Percentiles rank a stretch among this genome's conserved stretches.
Conservation (phyloP, 169 alveolate genomes). For the Eimeria sp. region DNA sequence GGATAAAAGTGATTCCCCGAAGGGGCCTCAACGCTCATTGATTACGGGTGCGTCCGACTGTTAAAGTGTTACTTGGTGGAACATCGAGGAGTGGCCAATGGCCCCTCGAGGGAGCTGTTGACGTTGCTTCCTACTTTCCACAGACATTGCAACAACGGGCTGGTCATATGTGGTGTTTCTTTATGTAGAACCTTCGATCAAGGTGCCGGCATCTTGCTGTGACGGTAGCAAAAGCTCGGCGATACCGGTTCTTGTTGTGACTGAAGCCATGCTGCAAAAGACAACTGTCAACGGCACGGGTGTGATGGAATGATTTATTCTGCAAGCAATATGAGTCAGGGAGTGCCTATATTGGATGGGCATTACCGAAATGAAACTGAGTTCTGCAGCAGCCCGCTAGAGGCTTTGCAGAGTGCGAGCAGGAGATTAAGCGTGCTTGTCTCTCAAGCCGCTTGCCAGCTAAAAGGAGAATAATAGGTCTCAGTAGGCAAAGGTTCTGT, state of each 20-base stretch:
- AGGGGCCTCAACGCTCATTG: not conserved
- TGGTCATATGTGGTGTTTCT: not conserved
- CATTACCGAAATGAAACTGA: not conserved
- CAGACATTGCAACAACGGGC: not conserved
- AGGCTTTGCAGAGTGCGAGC: too few species aligned
- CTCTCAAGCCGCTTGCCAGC: too few species aligned
- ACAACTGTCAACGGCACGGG: not conserved
- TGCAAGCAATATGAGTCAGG: not conserved
- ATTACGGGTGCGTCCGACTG: not conserved
- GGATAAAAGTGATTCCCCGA: not conserved
- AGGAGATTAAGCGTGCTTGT: too few species aligned
- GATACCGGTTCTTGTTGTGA: not conserved
- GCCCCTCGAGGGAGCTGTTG: not conserved
- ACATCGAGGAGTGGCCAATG: not conserved
- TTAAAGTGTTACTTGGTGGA: not conserved
- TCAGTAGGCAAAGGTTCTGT: too few species aligned
- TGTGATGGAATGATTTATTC: not conserved
- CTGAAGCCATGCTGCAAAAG: not conserved
- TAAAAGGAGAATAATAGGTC: too few species aligned
- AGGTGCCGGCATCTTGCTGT: not conserved
- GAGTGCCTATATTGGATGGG: not conserved
- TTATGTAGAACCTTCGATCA: not conserved
- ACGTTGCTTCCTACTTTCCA: not conserved
- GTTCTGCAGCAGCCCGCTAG: too few species aligned
- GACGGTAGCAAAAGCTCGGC: not conserved